These are phyloP conservation scores for Solanum piurae DNA, from an alignment of 257 asterid genomes.

Conservation along the genomic window DNA sequence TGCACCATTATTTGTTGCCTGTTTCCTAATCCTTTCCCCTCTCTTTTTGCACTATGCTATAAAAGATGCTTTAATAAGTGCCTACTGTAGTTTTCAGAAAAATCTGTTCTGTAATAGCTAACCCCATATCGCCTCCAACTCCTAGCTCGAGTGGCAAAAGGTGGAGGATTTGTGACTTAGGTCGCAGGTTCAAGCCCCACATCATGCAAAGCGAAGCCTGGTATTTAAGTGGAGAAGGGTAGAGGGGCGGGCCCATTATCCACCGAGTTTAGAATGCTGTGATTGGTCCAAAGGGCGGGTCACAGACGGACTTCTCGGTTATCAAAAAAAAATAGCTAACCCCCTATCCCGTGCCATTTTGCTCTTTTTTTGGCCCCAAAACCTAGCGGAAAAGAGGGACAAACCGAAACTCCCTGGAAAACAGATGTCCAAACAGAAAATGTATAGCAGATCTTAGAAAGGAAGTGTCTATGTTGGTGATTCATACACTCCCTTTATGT, in stretches of 20 bases:
- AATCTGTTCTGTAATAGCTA: background rate
- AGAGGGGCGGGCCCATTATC: background rate
- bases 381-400: background rate
- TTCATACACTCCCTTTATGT: background rate
- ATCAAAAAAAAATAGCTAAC: background rate
- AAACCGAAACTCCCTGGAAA: background rate
- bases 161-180: background rate
- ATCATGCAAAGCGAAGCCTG: background rate
- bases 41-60: background rate
- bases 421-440: background rate
- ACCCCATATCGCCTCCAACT: background rate
- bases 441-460: background rate
- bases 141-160: background rate
- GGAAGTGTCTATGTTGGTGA: background rate
- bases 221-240: background rate
- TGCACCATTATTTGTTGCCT: background rate
- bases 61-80: background rate
- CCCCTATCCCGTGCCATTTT: background rate
- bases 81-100: background rate
- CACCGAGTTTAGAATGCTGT: background rate
- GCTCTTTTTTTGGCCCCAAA: background rate
- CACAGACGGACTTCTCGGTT: fast-evolving
- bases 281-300: background rate
- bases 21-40: background rate
- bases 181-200: background rate